These are phyloP conservation scores for Batkoa obscura DNA, from an alignment of 371 early-diverging fungal genomes.

Conservation along the genomic window DNA sequence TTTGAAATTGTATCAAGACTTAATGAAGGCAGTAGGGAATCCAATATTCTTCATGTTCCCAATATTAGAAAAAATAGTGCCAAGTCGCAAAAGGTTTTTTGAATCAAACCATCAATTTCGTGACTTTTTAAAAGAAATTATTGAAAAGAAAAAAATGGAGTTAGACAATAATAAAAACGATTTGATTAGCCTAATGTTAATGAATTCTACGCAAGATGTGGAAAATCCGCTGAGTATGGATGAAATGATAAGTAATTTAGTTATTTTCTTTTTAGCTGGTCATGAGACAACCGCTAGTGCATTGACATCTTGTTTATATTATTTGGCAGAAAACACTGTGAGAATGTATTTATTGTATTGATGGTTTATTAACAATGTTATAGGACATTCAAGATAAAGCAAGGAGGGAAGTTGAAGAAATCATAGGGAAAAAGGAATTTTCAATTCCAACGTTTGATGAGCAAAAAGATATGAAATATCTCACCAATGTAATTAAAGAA, in stretches of 20 bases:
- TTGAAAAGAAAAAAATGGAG: neutral
- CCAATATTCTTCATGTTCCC: neutral
- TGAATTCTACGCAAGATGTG: neutral
- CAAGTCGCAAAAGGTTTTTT: neutral
- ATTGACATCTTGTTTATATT: constrained; percentile 17
- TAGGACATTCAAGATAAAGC: constrained; percentile 18
- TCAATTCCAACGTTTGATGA: neutral
- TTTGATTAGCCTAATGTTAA: constrained; percentile 1
- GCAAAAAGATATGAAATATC: neutral
- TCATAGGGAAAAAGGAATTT: neutral
- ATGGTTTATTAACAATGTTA: too few species aligned
- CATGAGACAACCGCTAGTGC: constrained; percentile 29
- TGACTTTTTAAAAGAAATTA: neutral
- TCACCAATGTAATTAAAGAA: constrained; percentile 2
- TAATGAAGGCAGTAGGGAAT: constrained; percentile 10
- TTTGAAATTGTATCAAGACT: constrained; percentile 29
- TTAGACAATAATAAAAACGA: neutral
- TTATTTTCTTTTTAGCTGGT: constrained; percentile 25
- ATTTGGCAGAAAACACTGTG: constrained; percentile 22
- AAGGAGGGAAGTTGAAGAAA: constrained; percentile 17
- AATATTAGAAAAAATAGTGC: neutral
- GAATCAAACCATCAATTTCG: neutral
- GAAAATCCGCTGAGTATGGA: neutral
- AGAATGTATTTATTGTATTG: too few species aligned
- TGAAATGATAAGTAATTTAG: constrained; percentile 14